Evolutionary conservation across 768 basidiomycete species (phyloP).

Genomic region (Daedaleopsis sinensis): DNA sequence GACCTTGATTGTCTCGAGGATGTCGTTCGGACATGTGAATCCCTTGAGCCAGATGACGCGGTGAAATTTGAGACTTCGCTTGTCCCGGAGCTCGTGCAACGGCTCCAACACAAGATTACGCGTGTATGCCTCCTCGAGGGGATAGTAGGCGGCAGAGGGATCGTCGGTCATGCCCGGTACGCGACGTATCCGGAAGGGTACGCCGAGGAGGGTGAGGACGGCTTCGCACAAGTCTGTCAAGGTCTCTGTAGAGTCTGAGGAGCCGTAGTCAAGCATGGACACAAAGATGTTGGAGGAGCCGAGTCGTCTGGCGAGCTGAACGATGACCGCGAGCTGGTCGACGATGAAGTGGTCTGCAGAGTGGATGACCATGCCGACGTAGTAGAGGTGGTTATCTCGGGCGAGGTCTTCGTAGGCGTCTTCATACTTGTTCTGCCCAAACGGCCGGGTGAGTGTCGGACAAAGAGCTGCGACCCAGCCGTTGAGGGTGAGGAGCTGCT

Average conservation of each 20-base stretch:
- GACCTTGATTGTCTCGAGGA: constrained; percentile 92
- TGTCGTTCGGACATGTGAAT: constrained; percentile 98
- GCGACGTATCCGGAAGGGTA: constrained; percentile 91
- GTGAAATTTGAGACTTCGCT: constrained; percentile 80
- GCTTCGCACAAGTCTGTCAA: constrained; percentile 94
- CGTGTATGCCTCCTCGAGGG: constrained; percentile 92
- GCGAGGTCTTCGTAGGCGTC: constrained; percentile 90
- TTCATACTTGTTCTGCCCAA: constrained; percentile 87
- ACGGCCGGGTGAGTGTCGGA: constrained; percentile 91
- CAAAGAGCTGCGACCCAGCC: constrained; percentile 98
- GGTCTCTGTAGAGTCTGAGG: constrained; percentile 93
- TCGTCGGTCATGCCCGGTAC: constrained; percentile 93
- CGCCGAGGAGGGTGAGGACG: constrained; percentile 88
- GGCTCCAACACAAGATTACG: constrained; percentile 93
- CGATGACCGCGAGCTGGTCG: constrained; percentile 97
- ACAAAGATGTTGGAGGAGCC: constrained; percentile 93
- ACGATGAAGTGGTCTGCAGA: constrained; percentile 99
- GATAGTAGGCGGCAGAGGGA: constrained; percentile 89
- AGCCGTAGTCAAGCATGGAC: constrained; percentile 97
- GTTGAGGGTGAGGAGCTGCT: constrained; percentile 92
- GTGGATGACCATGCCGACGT: constrained; percentile 92
- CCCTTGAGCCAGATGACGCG: constrained; percentile 98
- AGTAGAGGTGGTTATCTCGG: constrained; percentile 84
- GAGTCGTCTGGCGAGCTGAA: constrained; percentile 90
- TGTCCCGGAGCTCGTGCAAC: constrained; percentile 76